phyloP scores from a whole-genome alignment of 768 basidiomycete genomes.

The Pleurotus pulmonarius region DNA sequence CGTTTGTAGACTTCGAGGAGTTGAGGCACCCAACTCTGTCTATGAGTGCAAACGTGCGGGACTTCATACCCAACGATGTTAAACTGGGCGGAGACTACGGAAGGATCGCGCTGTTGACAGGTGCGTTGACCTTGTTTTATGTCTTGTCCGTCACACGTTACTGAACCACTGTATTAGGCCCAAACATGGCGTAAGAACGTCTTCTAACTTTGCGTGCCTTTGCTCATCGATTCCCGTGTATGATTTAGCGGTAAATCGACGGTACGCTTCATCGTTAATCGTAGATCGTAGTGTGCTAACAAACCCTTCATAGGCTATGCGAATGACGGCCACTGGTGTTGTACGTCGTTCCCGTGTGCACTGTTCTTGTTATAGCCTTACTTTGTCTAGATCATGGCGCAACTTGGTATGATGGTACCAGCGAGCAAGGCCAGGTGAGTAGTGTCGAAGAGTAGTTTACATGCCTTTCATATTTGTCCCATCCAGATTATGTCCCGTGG shows the following conservation, averaged over 20 bases:
- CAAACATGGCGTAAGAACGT: constrained; percentile 78
- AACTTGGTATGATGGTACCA: constrained; percentile 94
- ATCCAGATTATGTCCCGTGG: constrained; percentile 77
- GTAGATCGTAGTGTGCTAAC: background rate
- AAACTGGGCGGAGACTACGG: constrained; percentile 75
- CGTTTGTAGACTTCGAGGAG: constrained; percentile 84
- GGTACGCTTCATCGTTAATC: constrained; percentile 26
- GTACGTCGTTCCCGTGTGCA: constrained; percentile 35
- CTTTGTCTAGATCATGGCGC: constrained; percentile 74
- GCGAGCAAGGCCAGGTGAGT: constrained; percentile 72
- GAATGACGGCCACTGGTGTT: constrained; percentile 94
- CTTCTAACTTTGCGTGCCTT: background rate
- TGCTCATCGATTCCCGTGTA: constrained; percentile 3
- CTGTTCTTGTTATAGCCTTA: background rate
- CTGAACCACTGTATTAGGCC: constrained; percentile 41
- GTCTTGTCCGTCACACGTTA: background rate
- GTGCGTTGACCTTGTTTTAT: constrained; percentile 31
- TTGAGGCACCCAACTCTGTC: constrained; percentile 87
- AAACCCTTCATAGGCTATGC: constrained; percentile 55
- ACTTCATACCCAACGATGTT: constrained; percentile 92
- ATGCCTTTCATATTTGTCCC: background rate
- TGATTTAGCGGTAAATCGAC: constrained; percentile 70
- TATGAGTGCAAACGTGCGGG: constrained; percentile 50
- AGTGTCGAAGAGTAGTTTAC: background rate
- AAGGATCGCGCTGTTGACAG: constrained; percentile 83